Percentiles rank a stretch among this genome's conserved stretches.
Conservation (phyloP, 2,329 filamentous ascomycete genomes). For the Cercospora berteroae region DNA sequence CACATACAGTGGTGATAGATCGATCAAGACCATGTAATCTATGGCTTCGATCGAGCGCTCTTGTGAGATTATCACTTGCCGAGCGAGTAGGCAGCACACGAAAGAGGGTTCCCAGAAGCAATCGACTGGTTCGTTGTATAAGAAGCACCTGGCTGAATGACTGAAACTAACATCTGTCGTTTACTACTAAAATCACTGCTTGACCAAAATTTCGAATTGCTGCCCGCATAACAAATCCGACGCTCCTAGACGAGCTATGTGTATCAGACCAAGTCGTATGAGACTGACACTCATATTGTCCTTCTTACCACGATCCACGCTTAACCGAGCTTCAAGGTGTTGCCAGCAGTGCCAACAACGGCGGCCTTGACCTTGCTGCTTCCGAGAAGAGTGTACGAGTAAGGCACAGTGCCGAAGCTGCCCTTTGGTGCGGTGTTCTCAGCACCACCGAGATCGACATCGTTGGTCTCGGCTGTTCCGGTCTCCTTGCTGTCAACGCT, state of each 20-base stretch:
- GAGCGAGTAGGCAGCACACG: background rate
- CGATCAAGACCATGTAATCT: background rate
- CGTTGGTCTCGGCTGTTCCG: conserved; percentile 41
- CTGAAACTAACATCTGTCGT: background rate
- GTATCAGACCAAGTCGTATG: background rate
- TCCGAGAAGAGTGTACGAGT: conserved; percentile 37
- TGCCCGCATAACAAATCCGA: background rate
- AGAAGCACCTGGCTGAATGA: background rate
- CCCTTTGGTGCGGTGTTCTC: conserved; percentile 37
- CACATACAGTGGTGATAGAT: background rate
- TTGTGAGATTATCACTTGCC: background rate
- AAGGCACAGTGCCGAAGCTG: conserved; percentile 38
- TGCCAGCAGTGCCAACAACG: conserved; percentile 43
- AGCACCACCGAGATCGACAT: conserved; percentile 42
- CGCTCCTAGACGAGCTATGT: background rate
- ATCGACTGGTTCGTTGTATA: background rate
- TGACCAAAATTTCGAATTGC: background rate
- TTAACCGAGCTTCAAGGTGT: conserved; percentile 38
- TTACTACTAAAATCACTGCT: background rate
- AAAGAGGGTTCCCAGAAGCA: background rate
- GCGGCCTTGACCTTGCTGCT: conserved; percentile 39
- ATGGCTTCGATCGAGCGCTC: background rate
- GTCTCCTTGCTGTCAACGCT: conserved; percentile 33
- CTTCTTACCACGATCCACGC: background rate
- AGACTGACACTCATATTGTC: background rate